Evolutionary conservation across 352 stramenopile species (phyloP), one percentile per base, ranked within the genome.

Genomic region (Pythium rishiriense): DNA sequence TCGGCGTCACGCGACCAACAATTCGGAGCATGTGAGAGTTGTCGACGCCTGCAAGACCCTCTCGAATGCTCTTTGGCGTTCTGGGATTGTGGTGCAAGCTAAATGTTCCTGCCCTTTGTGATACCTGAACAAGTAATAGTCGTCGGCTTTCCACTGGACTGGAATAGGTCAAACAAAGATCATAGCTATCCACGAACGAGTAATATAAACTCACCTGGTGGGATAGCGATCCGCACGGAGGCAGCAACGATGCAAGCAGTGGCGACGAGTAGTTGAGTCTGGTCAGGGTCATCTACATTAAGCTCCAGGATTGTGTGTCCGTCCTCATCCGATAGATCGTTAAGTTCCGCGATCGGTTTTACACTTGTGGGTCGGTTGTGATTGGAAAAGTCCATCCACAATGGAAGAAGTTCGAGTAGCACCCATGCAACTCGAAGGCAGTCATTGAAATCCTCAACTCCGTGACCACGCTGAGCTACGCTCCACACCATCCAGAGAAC

Each of bases 231-330:
- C 12, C 45, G 37, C 0, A 76, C 43, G 12, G 74, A 81, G 9
- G 57, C 25, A 10, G 70, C 68, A 25, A 81, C 67, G 47, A 77
- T 71, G 35, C 70, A 76, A 4, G 70, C 74, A 17, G 61, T 68
- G 7, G 68, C 60, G 0, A 66, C 62, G 28, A 81, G 41, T 3
- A 81, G 50, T 25, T 71, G 62, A n/a, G 57, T n/a, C 3, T 77
- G 65, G 9, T 75, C 58, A 0, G 45, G 22, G n/a, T 72, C 58
- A 10, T 51, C 14, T 0, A 49, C 4, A 33, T 77, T 48, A n/a
- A 81, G 22, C 9, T 45, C 12, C 17, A 74, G 24, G 14, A 81
- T 24, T 26, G 25, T 12, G 29, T 31, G 12, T 46, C 35, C 14
- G 7, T 53, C 21, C 19, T 24, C 19, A 7, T 24, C n/a, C 15